A percentile compares a stretch with the other conserved stretches of the same genome.
These are phyloP conservation scores for Trifolium dubium DNA, from an alignment of 306 rosid species.

Conservation along the genomic window DNA sequence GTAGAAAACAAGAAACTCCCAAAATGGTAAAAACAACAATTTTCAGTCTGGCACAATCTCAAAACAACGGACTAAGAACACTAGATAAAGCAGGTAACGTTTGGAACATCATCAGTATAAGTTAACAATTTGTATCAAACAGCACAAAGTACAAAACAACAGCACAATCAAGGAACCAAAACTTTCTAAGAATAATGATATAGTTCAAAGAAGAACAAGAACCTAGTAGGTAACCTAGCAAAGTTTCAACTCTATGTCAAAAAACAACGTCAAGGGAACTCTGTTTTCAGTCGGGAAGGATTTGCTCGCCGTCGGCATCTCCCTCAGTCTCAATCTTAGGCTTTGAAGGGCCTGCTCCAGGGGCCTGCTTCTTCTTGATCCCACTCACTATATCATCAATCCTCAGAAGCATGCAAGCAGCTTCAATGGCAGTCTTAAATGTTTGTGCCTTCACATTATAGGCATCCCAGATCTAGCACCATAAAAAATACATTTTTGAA, in stretches of 20 bases:
- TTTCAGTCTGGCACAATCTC: slow-evolving; percentile 24
- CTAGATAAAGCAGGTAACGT: slow-evolving; percentile 2
- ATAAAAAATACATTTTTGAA: slow-evolving; percentile 26
- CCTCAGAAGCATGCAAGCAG: slow-evolving; percentile 96
- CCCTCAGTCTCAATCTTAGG: slow-evolving; percentile 79
- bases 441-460: slow-evolving; percentile 97
- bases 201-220: slow-evolving; percentile 38
- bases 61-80: slow-evolving; percentile 19
- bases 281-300: slow-evolving; percentile 66
- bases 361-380: slow-evolving; percentile 87
- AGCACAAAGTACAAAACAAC: slow-evolving; percentile 34
- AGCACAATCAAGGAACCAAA: slow-evolving; percentile 42
- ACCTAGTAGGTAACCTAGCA: slow-evolving; percentile 13
- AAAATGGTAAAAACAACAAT: background rate
- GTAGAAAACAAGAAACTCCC: background rate
- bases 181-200: slow-evolving; percentile 25
- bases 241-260: slow-evolving; percentile 38
- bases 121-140: slow-evolving; percentile 30
- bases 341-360: slow-evolving; percentile 81
- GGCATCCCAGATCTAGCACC: slow-evolving; percentile 88
- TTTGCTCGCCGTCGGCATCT: slow-evolving; percentile 88
- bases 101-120: slow-evolving; percentile 7
- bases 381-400: slow-evolving; percentile 98
- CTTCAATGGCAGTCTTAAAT: slow-evolving; percentile 97
- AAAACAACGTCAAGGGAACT: slow-evolving; percentile 36